Evolutionary conservation across 768 basidiomycete species (phyloP), one percentile per base, ranked within the genome.

Genomic region (Boletus insuetus): DNA sequence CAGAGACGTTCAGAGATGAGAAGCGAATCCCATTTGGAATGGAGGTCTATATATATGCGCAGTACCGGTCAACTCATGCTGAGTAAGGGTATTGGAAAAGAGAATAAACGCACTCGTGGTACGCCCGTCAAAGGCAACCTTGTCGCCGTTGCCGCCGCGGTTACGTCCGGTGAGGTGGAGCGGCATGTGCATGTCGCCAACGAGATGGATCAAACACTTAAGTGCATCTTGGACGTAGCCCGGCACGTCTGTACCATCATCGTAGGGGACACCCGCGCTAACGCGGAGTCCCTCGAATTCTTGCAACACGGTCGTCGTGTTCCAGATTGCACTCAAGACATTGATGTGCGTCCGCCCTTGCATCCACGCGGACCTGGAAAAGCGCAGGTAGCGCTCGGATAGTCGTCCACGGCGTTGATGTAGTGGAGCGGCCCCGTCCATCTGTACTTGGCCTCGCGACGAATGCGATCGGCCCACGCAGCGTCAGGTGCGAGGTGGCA

Each of bases 141-240:
- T 85, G 58, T 79, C 81, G 7, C 81, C 81, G 65, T 98, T 98
- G 1, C 95, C 96, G 6, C 96, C 96, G 31, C 90, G 79, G 61
- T 94, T 85, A 17, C 94, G 78, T 3, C 91, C 91, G 0, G 89
- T 89, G 37, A 99, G 79, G 69, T 99, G 96, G 51, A 99, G 75
- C 6, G 96, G 96, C 81, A 89, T 86, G 64, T 97, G 96, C 79
- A 96, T 77, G 69, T 98, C 96, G 0, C 96, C 94, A 12, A 97
- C 51, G 63, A 93, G 98, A 70, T 99, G 97, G 31, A 95, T 81
- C 32, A 99, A 75, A 76, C 97, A 99, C 69, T 91, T 89, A 63
- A 98, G 77, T 3, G 96, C 91, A 62, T 93, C 89, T 64, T 87
- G 84, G 3, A 85, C 85, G 12, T 67, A 71, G 6, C 58, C 69